Base-by-base conservation (phyloP, 371 early-diverging fungal genomes). In the Blastocladiella emersonii region DNA sequence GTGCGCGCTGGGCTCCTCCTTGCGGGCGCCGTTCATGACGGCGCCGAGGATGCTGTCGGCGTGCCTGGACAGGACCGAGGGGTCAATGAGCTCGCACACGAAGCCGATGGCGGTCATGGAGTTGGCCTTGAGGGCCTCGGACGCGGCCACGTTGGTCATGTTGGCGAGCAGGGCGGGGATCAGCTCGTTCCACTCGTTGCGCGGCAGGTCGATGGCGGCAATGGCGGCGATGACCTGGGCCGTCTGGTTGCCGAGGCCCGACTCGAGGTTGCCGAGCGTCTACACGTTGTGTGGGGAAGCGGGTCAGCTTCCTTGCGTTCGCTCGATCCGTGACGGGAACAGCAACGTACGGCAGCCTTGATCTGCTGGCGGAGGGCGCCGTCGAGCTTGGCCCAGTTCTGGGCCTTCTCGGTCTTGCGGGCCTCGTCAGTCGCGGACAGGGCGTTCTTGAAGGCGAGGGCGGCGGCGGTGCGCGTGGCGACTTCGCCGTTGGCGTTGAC, bases 371-470 rank as follows among this genome's bases (percentile, higher is more conserved):
- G 68, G 17, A 51, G 32, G 21, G 30, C 49, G n/a, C 19, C 32
- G 36, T 68, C 62, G 37, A 64, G 34, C 17, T 43, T 8, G 23
- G 34, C 23, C 68, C 68, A 68, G 25, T 56, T 64, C 27, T 64
- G 39, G 30, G 23, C 19, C 43, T 53, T 53, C 34, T 32, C 27
- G 37, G 57, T 61, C n/a, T 62, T 53, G 57, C 36, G 49, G 7
- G 34, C 34, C 1, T 34, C 36, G n/a, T 68, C 68, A 25, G 21
- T 3, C 1, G 35, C 86, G 32, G 84, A 75, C 67, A 96, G 71
- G 55, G 88, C 79, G 71, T 96, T 96, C 81, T 96, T 96, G 66
- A 96, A 72, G 39, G 87, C 85, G 66, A 96, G 74, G 75, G 91
- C 97, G 49, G 95, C 92, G 35, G 89, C 83, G 61, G 73, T 76